Evolutionary conservation across 805 yeast species (phyloP).

Genomic region (Teunomyces gatunensis): DNA sequence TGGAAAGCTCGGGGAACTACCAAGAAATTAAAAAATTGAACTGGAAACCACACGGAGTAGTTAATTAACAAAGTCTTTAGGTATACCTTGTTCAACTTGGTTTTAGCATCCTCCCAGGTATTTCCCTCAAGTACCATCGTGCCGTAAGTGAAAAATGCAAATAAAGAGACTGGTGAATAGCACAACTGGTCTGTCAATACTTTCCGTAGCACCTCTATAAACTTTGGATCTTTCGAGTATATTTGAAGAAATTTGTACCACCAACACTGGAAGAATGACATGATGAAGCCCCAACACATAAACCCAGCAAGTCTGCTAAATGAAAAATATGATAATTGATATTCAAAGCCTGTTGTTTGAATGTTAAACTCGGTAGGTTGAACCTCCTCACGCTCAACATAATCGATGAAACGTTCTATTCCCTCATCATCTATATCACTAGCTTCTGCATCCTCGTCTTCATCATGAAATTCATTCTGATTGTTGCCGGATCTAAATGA

Average conservation of each 20-base stretch:
- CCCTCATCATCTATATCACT: conserved; percentile 20
- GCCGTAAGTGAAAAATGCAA: conserved; percentile 79
- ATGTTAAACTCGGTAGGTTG: conserved; percentile 9
- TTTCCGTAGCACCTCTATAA: conserved; percentile 79
- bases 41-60: conserved; percentile 79
- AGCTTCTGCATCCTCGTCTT: background rate
- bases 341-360: conserved; percentile 8
- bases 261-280: conserved; percentile 79
- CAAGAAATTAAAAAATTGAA: conserved; percentile 72
- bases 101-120: conserved; percentile 57
- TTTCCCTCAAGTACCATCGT: conserved; percentile 79
- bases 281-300: conserved; percentile 80
- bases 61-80: conserved; percentile 65
- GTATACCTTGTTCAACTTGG: conserved; percentile 65
- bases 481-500: conserved; percentile 21
- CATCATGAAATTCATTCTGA: background rate
- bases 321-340: conserved; percentile 46
- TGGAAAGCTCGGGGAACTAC: conserved; percentile 70
- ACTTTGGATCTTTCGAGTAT: conserved; percentile 77
- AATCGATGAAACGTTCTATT: conserved; percentile 33
- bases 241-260: conserved; percentile 88
- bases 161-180: conserved; percentile 83
- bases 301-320: conserved; percentile 75
- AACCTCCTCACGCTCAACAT: conserved; percentile 24
- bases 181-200: conserved; percentile 87